These are phyloP conservation scores for Datisca glomerata DNA, from an alignment of 306 rosid genomes.

Conservation along the genomic window DNA sequence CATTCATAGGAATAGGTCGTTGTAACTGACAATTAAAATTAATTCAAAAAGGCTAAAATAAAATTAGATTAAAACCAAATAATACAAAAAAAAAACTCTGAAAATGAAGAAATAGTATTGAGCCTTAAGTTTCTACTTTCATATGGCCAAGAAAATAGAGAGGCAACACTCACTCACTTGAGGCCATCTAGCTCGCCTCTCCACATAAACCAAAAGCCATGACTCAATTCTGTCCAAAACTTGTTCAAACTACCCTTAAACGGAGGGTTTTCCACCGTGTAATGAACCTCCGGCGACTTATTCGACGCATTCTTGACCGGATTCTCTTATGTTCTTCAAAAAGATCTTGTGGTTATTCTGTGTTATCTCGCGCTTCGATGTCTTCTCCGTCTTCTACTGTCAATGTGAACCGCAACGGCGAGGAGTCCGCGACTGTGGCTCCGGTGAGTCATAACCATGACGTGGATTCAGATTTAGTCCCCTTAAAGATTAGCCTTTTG, in stretches of 20 bases:
- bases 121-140: slow-evolving; percentile 31
- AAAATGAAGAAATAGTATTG: slow-evolving; percentile 18
- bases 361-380: slow-evolving; percentile 23
- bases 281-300: slow-evolving; percentile 43
- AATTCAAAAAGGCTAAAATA: neutral
- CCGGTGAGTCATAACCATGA: slow-evolving; percentile 20
- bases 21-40: slow-evolving; percentile 31
- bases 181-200: slow-evolving; percentile 27
- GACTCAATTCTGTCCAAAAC: slow-evolving; percentile 16
- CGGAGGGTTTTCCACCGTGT: slow-evolving; percentile 33
- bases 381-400: slow-evolving; percentile 8
- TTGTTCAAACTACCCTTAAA: slow-evolving; percentile 12
- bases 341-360: slow-evolving; percentile 33
- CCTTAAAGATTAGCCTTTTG: slow-evolving; percentile 73
- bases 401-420: neutral
- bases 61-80: neutral
- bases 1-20: slow-evolving; percentile 31
- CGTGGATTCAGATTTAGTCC: slow-evolving; percentile 58
- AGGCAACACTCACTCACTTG: slow-evolving; percentile 27
- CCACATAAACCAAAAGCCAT: too few relatives aligned
- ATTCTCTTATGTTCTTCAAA: slow-evolving; percentile 35
- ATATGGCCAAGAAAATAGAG: slow-evolving; percentile 38
- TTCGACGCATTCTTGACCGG: slow-evolving; percentile 38
- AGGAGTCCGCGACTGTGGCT: neutral
- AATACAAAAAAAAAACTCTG: neutral